Base-by-base conservation (phyloP, 805 yeast species). In the Yamadazyma tumulicola region DNA sequence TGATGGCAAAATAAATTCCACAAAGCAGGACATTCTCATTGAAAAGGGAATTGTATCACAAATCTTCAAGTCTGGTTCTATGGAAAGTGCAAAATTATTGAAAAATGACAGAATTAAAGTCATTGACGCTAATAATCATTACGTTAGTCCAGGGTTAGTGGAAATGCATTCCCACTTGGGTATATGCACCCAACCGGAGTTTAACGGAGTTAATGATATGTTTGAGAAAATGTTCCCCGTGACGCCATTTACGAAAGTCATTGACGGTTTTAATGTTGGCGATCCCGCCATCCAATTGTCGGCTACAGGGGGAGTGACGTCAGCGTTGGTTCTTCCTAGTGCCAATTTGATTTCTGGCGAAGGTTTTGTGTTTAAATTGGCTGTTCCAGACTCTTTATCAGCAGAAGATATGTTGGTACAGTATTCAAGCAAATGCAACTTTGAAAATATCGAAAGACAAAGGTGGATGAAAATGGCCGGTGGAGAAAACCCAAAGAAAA, bases 161-260 rank as follows among this genome's bases (percentile, higher is more conserved):
- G 38, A 35, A 19, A 35, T 35, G 38, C 38, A 35, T 16, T 35
- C 38, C 5, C 38, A 35, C 15, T 25, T 31, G 12, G 38, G 38
- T 5, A 35, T 35, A 12, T 35, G 38, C 29, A 12, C 29, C 19
- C 38, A 35, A 17, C 38, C 38, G 4, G 38, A 35, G 16, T 18
- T 35, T 8, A 31, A 19, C 12, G 38, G 38, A 5, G 38, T 35
- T 19, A 35, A 35, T 21, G 38, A 35, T 19, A 35, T 35, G 38
- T 35, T 35, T 24, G 38, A 35, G 32, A 17, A 25, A 16, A 29
- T 35, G 38, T 19, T 19, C 6, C 34, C 25, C 8, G 34, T 19
- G 5, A 35, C 38, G 7, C 38, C 38, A 4, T 35, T 29, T 19
- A 35, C 38, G n/a, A n/a, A n/a, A n/a, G n/a, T n/a, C n/a, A n/a